Evolutionary conservation across 1,139 yeast species (phyloP), one percentile per base, ranked within the genome.

Genomic region (Trichomonascaceae sp.): DNA sequence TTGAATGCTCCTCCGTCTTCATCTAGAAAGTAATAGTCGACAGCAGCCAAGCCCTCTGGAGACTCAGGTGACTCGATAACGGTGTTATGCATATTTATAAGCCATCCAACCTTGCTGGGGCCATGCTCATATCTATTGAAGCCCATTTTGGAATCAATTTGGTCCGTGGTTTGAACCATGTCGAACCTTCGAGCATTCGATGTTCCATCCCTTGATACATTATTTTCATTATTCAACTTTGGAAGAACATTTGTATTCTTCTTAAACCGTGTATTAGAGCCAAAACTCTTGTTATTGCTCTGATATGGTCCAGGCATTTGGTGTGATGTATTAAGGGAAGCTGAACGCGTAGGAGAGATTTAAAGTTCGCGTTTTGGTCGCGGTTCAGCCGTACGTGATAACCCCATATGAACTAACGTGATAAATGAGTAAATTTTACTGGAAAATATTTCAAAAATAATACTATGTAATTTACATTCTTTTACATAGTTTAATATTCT

Each of bases 1-100:
- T 91, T 93, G 74, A 95, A 95, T 43, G 88, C 83, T 2, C 98
- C 99, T 47, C 99, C 99, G 70, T 91, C 97, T 64, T 89, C 96
- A 67, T 93, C 98, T n/a, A 95, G 72, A 62, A 95, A 95, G 68
- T 95, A 95, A 69, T 87, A 90, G 65, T 93, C 98, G 3, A 93
- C 97, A 3, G 93, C 99, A 0, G 97, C 81, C 50, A 81, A 75
- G 9, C 95, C 95, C 2, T 82, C 74, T 17, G 79, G 66, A 50
- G 76, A 74, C 27, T 80, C 83, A 9, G 78, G 79, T 32, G 81
- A 74, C 17, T 84, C 80, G 8, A 84, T 70, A 1, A 84, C 79
- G 1, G 88, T 79, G 66, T 67, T 54, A 55, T 69, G 73, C 74
- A 91, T 88, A 65, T 91, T 91, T 43, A 85, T 80, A 55, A 91